These are phyloP conservation scores for Alloteropsis angusta DNA, from an alignment of 202 grass and related monocot species.

Conservation along the genomic window DNA sequence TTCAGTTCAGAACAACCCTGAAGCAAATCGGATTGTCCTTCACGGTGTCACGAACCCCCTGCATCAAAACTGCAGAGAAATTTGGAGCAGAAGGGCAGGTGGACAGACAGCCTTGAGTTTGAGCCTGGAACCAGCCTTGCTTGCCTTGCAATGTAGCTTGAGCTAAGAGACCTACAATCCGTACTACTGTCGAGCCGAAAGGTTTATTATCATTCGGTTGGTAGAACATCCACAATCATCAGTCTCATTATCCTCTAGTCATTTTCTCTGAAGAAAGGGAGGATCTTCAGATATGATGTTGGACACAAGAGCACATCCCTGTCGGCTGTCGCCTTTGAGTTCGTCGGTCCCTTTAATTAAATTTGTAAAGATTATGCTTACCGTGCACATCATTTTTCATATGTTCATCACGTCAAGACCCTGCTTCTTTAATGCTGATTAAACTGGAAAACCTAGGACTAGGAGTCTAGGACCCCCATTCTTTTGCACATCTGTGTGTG, in stretches of 20 bases:
- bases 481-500: not conserved
- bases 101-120: not conserved
- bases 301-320: not conserved
- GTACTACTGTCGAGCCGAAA: not conserved
- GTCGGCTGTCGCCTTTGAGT: constrained; percentile 9
- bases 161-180: not conserved
- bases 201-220: not conserved
- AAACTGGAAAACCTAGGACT: not conserved
- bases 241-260: not conserved
- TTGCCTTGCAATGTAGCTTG: constrained; percentile 22
- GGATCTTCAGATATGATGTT: not conserved
- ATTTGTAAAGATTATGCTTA: constrained; percentile 9
- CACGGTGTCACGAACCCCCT: not conserved
- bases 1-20: not conserved
- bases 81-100: not conserved
- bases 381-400: not conserved
- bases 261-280: not conserved
- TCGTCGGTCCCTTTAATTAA: not conserved
- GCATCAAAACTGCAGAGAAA: not conserved
- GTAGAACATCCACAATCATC: not conserved
- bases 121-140: not conserved
- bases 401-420: not conserved
- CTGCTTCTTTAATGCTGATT: not conserved
- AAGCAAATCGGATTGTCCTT: not conserved
- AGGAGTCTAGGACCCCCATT: not conserved